Evolutionary conservation across 1,284 basidiomycete genomes (phyloP), one percentile per base, ranked within the genome.

Genomic region (Apiotrichum brassicae): DNA sequence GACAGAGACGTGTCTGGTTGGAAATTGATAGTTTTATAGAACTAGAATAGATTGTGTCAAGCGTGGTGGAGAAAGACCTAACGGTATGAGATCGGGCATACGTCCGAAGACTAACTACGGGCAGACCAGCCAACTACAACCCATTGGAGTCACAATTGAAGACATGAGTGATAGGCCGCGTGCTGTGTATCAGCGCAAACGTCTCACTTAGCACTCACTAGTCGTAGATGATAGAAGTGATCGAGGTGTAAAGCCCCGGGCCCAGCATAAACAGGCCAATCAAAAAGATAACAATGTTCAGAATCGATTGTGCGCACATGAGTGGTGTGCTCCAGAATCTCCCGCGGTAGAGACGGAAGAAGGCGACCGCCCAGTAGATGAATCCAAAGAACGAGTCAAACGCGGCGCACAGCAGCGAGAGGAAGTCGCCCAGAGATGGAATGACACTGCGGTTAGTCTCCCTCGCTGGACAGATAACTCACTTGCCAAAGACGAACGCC

Each of bases 401-500:
- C 0, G 61, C 56, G 20, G 65, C 58, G 18, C 54, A 63, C 61
- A 66, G 64, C 54, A 78, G 62, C 6, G 64, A 60, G 19, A 79
- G 59, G 52, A 77, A 64, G 46, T 73, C 70, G 20, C 66, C 65
- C 63, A 79, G 77, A 63, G 75, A 76, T 0, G 76, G 76, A 19
- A 75, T 61, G 40, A 50, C 41, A 18, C 25, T 25, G 39, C 9
- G 14, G n/a, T n/a, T 8, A 30, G 28, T 30, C 28, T 30, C 28
- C 28, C 9, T 9, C 8, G 28, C 28, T 30, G 8, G 28, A 30
- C 28, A 30, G 28, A 9, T 14, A 9, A 30, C 28, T 30, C 28
- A 30, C 28, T 30, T 30, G 8, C 76, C 82, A 48, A 85, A 80
- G 48, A 84, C 62, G 69, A 81, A 85, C 1, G 78, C 81, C 23